These are phyloP conservation scores for Phytophthora pinifolia DNA, from an alignment of 352 stramenopile genomes.

Conservation along the genomic window DNA sequence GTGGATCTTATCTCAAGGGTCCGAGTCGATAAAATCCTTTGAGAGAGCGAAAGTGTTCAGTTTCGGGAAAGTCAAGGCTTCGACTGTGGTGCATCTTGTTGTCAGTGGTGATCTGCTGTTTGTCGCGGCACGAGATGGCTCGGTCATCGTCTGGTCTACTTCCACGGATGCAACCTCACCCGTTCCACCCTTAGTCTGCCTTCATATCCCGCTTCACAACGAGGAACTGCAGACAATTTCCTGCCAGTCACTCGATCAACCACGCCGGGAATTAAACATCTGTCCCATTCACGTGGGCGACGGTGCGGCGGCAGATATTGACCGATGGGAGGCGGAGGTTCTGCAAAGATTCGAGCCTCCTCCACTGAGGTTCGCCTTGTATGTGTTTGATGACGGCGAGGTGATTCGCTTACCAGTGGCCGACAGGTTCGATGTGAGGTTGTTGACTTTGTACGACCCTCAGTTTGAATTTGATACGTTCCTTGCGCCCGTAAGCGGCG, in stretches of 20 bases:
- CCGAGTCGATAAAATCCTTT: not conserved
- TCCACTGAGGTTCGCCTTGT: slow-evolving; percentile 22
- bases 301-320: not conserved
- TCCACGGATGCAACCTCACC: not conserved
- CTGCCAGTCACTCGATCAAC: slow-evolving; percentile 9
- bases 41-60: slow-evolving; percentile 3
- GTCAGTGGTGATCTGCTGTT: slow-evolving; percentile 8
- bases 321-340: slow-evolving; percentile 15
- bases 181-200: slow-evolving; percentile 8
- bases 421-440: slow-evolving; percentile 11
- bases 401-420: slow-evolving; percentile 18
- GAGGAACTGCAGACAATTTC: slow-evolving; percentile 14
- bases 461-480: slow-evolving; percentile 16
- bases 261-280: not conserved
- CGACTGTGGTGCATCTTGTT: slow-evolving; percentile 4
- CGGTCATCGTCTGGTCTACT: slow-evolving; percentile 20
- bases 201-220: slow-evolving; percentile 13
- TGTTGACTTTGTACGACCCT: slow-evolving; percentile 17
- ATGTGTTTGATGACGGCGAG: slow-evolving; percentile 34
- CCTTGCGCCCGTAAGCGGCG: slow-evolving; percentile 4
- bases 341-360: slow-evolving; percentile 1
- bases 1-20: slow-evolving; percentile 10
- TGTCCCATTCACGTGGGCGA: slow-evolving; percentile 9
- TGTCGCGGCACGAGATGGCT: slow-evolving; percentile 16
- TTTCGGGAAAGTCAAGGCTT: slow-evolving; percentile 13